Evolutionary conservation across 164 flowering plant species (phyloP), one percentile per base, ranked within the genome.

Genomic region (Liquidambar formosana): DNA sequence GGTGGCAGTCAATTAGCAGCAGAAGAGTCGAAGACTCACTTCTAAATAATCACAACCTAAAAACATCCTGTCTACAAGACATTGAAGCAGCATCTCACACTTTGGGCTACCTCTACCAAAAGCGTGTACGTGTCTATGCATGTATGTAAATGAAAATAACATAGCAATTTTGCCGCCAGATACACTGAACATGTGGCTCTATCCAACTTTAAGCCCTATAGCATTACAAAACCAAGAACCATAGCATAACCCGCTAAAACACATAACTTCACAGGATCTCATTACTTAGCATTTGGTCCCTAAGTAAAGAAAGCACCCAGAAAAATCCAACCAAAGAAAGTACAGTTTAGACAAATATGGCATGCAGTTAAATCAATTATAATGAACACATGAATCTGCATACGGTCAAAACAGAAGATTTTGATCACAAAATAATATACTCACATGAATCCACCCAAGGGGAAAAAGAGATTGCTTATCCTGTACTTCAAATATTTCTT

Each of bases 391-490:
- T 23, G 44, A n/a, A 45, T 10, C 23, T 59, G 46, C 56, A 52
- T 49, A 25, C 47, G n/a, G 28, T 45, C 22, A 44, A 44, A 57
- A 25, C 27, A 26, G 44, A 44, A 13, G 33, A 63, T 57, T 21
- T 56, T 62, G 61, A 49, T 33, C 18, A 43, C 43, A 49, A 12
- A 5, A 38, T 18, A 5, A 22, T 26, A 53, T 57, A 85, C 94
- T 89, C 71, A 95, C 99, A 82, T 95, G 97, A 72, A 93, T 95
- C 99, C 99, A 95, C 27, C 97, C 99, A 52, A 95, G 85, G 3
- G 97, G 97, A 62, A 93, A 95, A 73, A 93, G 96, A 49, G 94
- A 88, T 65, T 63, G 87, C 75, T 91, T 93, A 80, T 95, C 99
- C 75, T 95, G 99, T 67, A 83, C 96, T 79, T 95, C 97, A 84